Evolutionary conservation across 2,329 filamentous ascomycete genomes (phyloP), one percentile per base, ranked within the genome.

Genomic region (Chrysosporium queenslandicum): DNA sequence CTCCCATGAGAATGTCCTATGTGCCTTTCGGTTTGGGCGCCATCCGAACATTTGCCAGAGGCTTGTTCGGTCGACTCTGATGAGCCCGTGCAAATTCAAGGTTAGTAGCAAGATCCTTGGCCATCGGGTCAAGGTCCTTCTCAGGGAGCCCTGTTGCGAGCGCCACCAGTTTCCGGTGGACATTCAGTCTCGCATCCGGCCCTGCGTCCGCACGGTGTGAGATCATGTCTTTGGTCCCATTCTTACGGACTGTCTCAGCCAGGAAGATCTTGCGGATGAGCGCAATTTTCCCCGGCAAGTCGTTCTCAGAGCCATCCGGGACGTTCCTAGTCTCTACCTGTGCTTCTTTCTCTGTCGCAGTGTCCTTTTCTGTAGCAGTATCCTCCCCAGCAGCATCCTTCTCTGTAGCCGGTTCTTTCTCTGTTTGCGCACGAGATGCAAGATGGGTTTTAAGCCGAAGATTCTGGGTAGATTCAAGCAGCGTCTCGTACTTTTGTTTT

Each of bases 101-200:
- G 14, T 68, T 71, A 54, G 72, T 70, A 5, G 71, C 66, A 52
- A 74, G 57, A 55, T 74, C 72, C 27, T 65, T 68, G 6, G 70
- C 67, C 71, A 74, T 73, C 2, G 66, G 69, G 53, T 74, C 72
- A 8, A 74, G 61, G 18, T 74, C 71, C 47, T 74, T 71, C 57
- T 74, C 72, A 53, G 69, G 71, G 18, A 74, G 60, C 0, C 71
- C 71, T 0, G 72, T 74, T 11, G 72, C 72, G 43, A 74, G 64
- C 46, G 71, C 65, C 14, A 74, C 71, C 4, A 74, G 63, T 56
- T 69, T 73, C 41, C 72, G 67, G 57, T 74, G 71, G 56, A 73
- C 71, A 49, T 72, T 71, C 18, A 74, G 66, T 51, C 70, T 72
- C 41, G 71, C 71, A 56, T 69, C 69, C 18, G 71, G 69, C 12